These are phyloP conservation scores for Boletus smithii DNA, from an alignment of 1,284 basidiomycete genomes.

Conservation along the genomic window DNA sequence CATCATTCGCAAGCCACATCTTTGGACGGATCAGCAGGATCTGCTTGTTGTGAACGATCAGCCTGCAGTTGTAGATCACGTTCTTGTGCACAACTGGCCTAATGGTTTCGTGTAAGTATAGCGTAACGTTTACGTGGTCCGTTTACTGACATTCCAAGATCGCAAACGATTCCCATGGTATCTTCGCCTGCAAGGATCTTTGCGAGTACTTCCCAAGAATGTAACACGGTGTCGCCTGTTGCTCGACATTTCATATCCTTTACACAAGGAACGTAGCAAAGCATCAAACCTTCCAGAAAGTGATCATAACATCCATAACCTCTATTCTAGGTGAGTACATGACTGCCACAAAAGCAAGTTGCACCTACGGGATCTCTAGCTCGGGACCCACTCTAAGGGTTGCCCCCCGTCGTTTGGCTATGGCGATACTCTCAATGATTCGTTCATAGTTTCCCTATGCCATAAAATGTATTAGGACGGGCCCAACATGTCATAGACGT, in stretches of 20 bases:
- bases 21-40: slow-evolving; percentile 95
- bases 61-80: slow-evolving; percentile 94
- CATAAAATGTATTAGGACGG: neutral
- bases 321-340: slow-evolving; percentile 38
- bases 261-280: neutral
- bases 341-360: neutral
- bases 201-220: slow-evolving; percentile 93
- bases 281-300: slow-evolving; percentile 75
- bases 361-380: slow-evolving; percentile 88
- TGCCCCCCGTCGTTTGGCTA: slow-evolving; percentile 88
- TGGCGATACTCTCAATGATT: slow-evolving; percentile 83
- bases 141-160: slow-evolving; percentile 83
- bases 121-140: neutral
- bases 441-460: slow-evolving; percentile 87
- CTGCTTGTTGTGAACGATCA: slow-evolving; percentile 82
- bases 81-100: slow-evolving; percentile 98
- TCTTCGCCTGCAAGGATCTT: slow-evolving; percentile 81
- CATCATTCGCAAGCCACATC: slow-evolving; percentile 99
- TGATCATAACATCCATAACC: slow-evolving; percentile 96
- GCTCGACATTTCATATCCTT: neutral
- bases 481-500: neutral
- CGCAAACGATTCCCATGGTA: slow-evolving; percentile 79
- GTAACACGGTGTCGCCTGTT: slow-evolving; percentile 87
- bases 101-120: slow-evolving; percentile 3
- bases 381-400: slow-evolving; percentile 96